phyloP scores from a whole-genome alignment of 2,329 filamentous ascomycete genomes.

The Cladosporium velox region DNA sequence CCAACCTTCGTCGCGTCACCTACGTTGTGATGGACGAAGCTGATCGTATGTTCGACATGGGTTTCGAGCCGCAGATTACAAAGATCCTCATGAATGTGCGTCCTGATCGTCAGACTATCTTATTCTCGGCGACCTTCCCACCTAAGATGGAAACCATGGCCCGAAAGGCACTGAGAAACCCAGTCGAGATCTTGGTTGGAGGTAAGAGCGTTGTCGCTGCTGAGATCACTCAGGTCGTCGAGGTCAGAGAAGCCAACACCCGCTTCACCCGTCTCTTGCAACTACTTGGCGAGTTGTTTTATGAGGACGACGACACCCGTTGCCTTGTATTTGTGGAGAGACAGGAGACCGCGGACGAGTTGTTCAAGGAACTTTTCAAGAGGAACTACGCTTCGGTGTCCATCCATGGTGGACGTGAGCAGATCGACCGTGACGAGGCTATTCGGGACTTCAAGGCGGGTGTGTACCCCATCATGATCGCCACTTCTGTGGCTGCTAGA shows the following conservation, averaged over 20 bases:
- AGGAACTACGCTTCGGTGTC: constrained; percentile 91
- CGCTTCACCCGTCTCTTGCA: constrained; percentile 86
- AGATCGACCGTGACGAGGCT: constrained; percentile 87
- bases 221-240: constrained; percentile 87
- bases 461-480: constrained; percentile 84
- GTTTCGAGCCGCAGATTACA: constrained; percentile 96
- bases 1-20: constrained; percentile 83
- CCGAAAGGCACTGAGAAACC: constrained; percentile 80
- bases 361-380: constrained; percentile 72
- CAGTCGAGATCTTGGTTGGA: constrained; percentile 89
- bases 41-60: constrained; percentile 99
- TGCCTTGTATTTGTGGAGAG: constrained; percentile 64
- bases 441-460: constrained; percentile 94
- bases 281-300: constrained; percentile 82
- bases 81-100: constrained; percentile 92
- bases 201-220: constrained; percentile 70
- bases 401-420: constrained; percentile 91
- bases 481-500: constrained; percentile 92
- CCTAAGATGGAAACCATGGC: constrained; percentile 88
- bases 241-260: constrained; percentile 76
- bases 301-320: constrained; percentile 84
- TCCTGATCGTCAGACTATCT: constrained; percentile 87
- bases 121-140: constrained; percentile 97
- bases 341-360: constrained; percentile 39
- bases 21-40: constrained; percentile 97